Conservation (phyloP, 2,329 filamentous ascomycete species). For the Sporothrix inflata region DNA sequence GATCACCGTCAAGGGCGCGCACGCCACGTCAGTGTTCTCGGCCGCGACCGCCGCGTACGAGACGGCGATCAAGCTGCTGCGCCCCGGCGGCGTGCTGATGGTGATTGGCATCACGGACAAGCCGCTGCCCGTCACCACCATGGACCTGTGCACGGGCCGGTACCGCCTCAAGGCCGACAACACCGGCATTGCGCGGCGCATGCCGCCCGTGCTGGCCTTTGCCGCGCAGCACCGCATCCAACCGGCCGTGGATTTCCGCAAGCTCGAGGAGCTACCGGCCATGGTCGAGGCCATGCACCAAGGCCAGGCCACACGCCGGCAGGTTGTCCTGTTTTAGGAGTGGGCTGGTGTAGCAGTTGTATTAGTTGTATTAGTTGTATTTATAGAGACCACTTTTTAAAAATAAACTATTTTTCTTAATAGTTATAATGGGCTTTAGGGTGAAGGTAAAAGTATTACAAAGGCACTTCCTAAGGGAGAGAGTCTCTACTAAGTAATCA, state of each 20-base stretch:
- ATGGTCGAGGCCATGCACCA: conserved; percentile 23
- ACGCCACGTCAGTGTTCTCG: conserved; percentile 29
- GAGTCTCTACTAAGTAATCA: too few relatives aligned
- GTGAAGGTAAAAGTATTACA: too few relatives aligned
- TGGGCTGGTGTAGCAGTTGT: too few relatives aligned
- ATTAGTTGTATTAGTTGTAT: too few relatives aligned
- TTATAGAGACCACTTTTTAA: too few relatives aligned
- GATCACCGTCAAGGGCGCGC: conserved; percentile 19
- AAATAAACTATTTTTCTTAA: too few relatives aligned
- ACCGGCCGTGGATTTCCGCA: conserved; percentile 16
- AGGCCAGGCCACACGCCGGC: conserved; percentile 4
- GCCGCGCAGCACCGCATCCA: conserved; percentile 32
- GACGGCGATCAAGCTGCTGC: neutral
- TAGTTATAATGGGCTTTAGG: too few relatives aligned
- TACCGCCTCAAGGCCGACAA: conserved; percentile 33
- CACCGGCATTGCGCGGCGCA: conserved; percentile 32
- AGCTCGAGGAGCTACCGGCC: conserved; percentile 8
- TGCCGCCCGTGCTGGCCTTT: conserved; percentile 32
- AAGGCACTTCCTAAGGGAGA: too few relatives aligned
- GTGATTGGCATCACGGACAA: conserved; percentile 29
- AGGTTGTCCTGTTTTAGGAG: conserved; percentile 5
- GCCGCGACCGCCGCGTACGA: conserved; percentile 28
- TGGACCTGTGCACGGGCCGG: conserved; percentile 29
- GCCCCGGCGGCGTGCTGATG: conserved; percentile 27
- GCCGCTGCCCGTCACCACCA: conserved; percentile 24